Evolutionary conservation across 805 yeast genomes (phyloP).

Genomic region (Lipomyces chichibuensis): DNA sequence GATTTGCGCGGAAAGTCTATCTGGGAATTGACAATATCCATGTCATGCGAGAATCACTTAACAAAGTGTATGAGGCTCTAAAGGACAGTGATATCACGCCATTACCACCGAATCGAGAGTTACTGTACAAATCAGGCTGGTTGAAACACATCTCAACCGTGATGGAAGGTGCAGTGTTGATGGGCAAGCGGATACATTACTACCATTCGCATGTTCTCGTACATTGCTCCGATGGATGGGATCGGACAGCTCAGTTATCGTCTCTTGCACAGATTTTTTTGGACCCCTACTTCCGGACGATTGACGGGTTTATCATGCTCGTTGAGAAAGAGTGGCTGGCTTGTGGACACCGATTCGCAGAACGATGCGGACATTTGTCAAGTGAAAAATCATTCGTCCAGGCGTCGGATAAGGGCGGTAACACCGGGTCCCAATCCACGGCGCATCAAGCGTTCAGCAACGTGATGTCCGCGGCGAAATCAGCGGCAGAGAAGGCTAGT

Average conservation of each 20-base stretch:
- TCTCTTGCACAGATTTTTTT: slow-evolving; percentile 82
- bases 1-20: slow-evolving; percentile 68
- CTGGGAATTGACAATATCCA: slow-evolving; percentile 94
- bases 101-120: slow-evolving; percentile 56
- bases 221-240: slow-evolving; percentile 99
- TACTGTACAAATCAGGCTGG: slow-evolving; percentile 76
- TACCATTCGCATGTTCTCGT: slow-evolving; percentile 81
- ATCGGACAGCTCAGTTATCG: slow-evolving; percentile 86
- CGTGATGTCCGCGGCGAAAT: slow-evolving; percentile 50
- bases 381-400: slow-evolving; percentile 48
- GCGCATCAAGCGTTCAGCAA: slow-evolving; percentile 53
- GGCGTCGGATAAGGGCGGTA: slow-evolving; percentile 27
- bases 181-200: slow-evolving; percentile 78
- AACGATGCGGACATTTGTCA: slow-evolving; percentile 76
- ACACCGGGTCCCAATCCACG: slow-evolving; percentile 41
- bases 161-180: slow-evolving; percentile 72
- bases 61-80: slow-evolving; percentile 62
- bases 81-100: slow-evolving; percentile 67
- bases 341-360: slow-evolving; percentile 88
- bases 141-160: slow-evolving; percentile 68
- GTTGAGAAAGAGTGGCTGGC: slow-evolving; percentile 95
- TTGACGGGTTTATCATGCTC: slow-evolving; percentile 81
- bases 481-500: slow-evolving; percentile 26
- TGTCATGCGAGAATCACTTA: slow-evolving; percentile 85
- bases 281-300: slow-evolving; percentile 86